Percentiles rank a stretch among this genome's conserved stretches.
Conservation (phyloP, 768 basidiomycete genomes). For the Boletellus sp. region DNA sequence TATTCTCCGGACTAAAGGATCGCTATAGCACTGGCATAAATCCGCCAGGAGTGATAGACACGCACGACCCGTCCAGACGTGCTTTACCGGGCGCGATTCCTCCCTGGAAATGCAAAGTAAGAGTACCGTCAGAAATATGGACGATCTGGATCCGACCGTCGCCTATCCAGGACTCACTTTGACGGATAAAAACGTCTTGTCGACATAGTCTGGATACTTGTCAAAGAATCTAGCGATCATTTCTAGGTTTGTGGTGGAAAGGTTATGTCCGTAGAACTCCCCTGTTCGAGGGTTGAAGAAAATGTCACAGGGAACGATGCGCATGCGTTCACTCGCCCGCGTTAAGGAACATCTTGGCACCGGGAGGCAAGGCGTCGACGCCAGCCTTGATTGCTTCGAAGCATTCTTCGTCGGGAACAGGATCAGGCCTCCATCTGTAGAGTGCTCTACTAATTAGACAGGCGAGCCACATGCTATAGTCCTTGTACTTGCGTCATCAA, state of each 20-base stretch:
- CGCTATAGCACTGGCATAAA: neutral
- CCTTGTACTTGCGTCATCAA: constrained; percentile 41
- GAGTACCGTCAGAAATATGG: neutral
- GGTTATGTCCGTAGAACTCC: constrained; percentile 54
- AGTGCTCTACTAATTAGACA: neutral
- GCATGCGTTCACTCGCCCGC: constrained; percentile 35
- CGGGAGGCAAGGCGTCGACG: constrained; percentile 39
- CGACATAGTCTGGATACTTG: constrained; percentile 35
- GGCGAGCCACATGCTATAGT: neutral
- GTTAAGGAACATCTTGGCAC: constrained; percentile 49
- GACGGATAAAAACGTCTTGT: constrained; percentile 35
- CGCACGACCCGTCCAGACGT: constrained; percentile 30
- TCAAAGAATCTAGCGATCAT: constrained; percentile 48
- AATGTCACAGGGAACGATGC: neutral
- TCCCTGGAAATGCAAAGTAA: constrained; percentile 10
- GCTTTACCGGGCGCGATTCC: constrained; percentile 38
- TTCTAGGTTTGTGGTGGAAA: constrained; percentile 43
- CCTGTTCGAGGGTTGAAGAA: constrained; percentile 25
- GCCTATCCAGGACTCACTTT: constrained; percentile 17
- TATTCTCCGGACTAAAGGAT: constrained; percentile 32
- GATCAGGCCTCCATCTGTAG: neutral
- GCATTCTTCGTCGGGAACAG: constrained; percentile 12
- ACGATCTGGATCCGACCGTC: neutral
- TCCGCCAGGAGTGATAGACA: neutral
- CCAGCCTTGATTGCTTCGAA: constrained; percentile 47